These are phyloP conservation scores for Thinopyrum elongatum DNA, from an alignment of 176 grass and related monocot species.

Conservation along the genomic window DNA sequence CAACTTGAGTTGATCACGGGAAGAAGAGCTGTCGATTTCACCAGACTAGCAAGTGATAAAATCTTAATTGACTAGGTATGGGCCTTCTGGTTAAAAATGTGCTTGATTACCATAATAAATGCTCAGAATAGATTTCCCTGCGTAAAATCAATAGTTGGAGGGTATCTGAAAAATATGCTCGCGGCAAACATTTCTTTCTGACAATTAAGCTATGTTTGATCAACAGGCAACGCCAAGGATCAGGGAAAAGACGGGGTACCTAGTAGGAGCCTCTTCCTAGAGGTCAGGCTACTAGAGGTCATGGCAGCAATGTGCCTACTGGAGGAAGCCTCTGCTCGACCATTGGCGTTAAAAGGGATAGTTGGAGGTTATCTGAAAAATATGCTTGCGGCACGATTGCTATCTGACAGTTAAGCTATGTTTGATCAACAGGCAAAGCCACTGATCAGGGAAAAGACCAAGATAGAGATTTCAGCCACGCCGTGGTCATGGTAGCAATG, in stretches of 20 bases:
- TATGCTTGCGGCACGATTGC: background rate
- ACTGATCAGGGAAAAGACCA: no score
- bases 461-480: no score
- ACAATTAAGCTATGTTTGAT: slow-evolving; percentile 6
- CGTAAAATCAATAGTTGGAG: background rate
- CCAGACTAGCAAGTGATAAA: slow-evolving; percentile 49
- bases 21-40: slow-evolving; percentile 64
- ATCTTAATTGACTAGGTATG: slow-evolving; percentile 71
- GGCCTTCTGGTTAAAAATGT: background rate
- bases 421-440: background rate
- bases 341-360: background rate
- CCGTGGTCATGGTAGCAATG: no score
- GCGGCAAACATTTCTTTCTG: slow-evolving; percentile 9
- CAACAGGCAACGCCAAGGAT: no score
- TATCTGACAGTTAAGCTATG: slow-evolving; percentile 18
- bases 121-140: background rate
- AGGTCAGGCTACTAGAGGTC: no score
- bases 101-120: background rate
- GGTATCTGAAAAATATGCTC: background rate
- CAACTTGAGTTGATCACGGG: slow-evolving; percentile 78
- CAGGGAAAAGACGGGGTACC: no score
- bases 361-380: background rate
- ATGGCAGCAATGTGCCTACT: no score
- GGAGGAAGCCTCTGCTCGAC: no score
- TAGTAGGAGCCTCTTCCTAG: no score